Percentiles rank a stretch among this genome's conserved stretches.
Evolutionary conservation across 2,329 filamentous ascomycete genomes (phyloP).

Genomic region (Clarireedia paspali): DNA sequence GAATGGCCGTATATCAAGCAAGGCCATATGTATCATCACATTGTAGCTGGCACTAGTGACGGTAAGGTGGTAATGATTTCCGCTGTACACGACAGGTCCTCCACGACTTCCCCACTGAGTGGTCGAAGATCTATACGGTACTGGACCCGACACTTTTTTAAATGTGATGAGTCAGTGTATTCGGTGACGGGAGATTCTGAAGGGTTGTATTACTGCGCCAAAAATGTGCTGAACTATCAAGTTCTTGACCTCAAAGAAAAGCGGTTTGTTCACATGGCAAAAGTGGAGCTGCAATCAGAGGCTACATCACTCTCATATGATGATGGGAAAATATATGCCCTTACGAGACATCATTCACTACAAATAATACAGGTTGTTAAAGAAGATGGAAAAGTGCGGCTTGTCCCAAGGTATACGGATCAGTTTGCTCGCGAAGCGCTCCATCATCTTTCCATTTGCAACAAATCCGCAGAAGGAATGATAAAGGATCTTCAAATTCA

Average conservation of each 20-base stretch:
- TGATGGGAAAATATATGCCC: conserved; percentile 38
- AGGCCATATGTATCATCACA: conserved; percentile 51
- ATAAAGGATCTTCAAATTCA: conserved; percentile 13
- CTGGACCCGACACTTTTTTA: conserved; percentile 32
- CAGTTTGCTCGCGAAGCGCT: conserved; percentile 26
- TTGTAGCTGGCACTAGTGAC: conserved; percentile 50
- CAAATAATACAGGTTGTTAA: conserved; percentile 41
- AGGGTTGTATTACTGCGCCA: conserved; percentile 48
- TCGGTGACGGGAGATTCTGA: conserved; percentile 47
- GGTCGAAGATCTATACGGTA: conserved; percentile 36
- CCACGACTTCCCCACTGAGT: not conserved
- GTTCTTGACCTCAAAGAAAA: conserved; percentile 43
- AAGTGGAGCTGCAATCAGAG: conserved; percentile 44
- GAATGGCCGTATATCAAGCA: conserved; percentile 57
- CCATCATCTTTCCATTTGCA: conserved; percentile 16
- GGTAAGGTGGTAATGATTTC: conserved; percentile 51
- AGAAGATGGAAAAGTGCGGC: conserved; percentile 16
- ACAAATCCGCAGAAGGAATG: not conserved
- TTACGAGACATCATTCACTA: conserved; percentile 48
- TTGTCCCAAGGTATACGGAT: conserved; percentile 26
- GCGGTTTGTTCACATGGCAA: conserved; percentile 40
- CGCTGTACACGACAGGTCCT: conserved; percentile 26
- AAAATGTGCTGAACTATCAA: conserved; percentile 48
- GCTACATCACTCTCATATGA: conserved; percentile 43
- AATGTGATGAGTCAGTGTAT: conserved; percentile 42